Conservation (phyloP, 2,329 filamentous ascomycete genomes). For the Podosphaera leucotricha region DNA sequence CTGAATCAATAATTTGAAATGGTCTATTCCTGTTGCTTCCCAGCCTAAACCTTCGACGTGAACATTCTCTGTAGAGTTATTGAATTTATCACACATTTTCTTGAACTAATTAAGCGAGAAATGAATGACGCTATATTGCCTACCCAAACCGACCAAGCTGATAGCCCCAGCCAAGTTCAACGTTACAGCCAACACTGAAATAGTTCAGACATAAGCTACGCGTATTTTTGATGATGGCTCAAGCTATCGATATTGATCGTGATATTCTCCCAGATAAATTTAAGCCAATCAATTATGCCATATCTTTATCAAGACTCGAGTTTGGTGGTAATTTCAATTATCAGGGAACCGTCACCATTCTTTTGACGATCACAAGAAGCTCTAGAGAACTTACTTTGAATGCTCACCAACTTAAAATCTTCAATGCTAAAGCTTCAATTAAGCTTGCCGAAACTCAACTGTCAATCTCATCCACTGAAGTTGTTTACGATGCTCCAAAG, state of each 20-base stretch:
- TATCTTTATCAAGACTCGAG: constrained; percentile 63
- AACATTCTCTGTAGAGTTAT: too few species aligned
- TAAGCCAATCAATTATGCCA: constrained; percentile 65
- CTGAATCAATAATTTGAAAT: too few species aligned
- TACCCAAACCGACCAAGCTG: neutral
- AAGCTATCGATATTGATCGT: constrained; percentile 28
- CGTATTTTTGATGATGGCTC: constrained; percentile 6
- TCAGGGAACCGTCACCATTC: constrained; percentile 65
- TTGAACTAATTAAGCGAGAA: too few species aligned
- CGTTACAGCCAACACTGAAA: too few species aligned
- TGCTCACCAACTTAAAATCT: constrained; percentile 58
- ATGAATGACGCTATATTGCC: too few species aligned
- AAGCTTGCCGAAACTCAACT: constrained; percentile 31
- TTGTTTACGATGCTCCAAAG: constrained; percentile 60
- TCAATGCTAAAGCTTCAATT: constrained; percentile 36
- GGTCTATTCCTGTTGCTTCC: too few species aligned
- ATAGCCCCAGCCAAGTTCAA: too few species aligned
- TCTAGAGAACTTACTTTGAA: constrained; percentile 68
- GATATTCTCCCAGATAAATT: constrained; percentile 39
- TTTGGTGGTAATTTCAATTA: constrained; percentile 47
- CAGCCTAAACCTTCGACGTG: too few species aligned
- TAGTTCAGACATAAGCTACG: neutral
- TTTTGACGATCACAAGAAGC: constrained; percentile 44
- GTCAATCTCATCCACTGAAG: constrained; percentile 35
- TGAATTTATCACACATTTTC: too few species aligned